phyloP scores from a whole-genome alignment of 371 early-diverging fungal genomes.

The Mucor saturninus region DNA sequence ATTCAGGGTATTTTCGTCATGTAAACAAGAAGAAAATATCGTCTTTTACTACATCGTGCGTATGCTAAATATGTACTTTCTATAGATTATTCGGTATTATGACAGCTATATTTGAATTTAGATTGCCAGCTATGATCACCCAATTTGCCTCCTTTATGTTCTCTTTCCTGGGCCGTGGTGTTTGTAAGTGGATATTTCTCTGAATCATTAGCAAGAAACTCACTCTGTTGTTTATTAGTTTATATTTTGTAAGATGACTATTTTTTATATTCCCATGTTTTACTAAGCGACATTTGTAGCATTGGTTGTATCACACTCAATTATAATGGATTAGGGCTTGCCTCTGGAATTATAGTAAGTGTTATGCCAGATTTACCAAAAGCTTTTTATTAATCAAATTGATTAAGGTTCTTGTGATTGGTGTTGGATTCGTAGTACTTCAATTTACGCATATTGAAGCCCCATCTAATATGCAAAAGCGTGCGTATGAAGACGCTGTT shows the following conservation, averaged over 20 bases:
- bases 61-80: not conserved
- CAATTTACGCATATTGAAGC: constrained; percentile 29
- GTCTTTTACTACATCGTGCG: not conserved
- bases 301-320: constrained; percentile 30
- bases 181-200: constrained; percentile 24
- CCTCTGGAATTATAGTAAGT: constrained; percentile 36
- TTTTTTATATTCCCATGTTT: not conserved
- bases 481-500: constrained; percentile 31
- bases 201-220: not conserved
- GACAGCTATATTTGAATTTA: constrained; percentile 45
- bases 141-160: constrained; percentile 41
- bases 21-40: constrained; percentile 6
- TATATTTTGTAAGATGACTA: constrained; percentile 12
- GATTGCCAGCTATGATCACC: constrained; percentile 34
- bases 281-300: constrained; percentile 7
- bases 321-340: constrained; percentile 27
- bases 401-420: constrained; percentile 19
- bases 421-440: constrained; percentile 26
- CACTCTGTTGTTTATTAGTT: not conserved
- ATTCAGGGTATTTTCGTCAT: constrained; percentile 52
- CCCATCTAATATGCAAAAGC: constrained; percentile 32
- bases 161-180: constrained; percentile 35
- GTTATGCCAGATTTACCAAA: not conserved
- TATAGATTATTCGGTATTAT: constrained; percentile 43
- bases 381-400: too few species aligned